Conservation (phyloP, 225 moss, liverwort and hornwort genomes). For the Marchantia polymorpha region DNA sequence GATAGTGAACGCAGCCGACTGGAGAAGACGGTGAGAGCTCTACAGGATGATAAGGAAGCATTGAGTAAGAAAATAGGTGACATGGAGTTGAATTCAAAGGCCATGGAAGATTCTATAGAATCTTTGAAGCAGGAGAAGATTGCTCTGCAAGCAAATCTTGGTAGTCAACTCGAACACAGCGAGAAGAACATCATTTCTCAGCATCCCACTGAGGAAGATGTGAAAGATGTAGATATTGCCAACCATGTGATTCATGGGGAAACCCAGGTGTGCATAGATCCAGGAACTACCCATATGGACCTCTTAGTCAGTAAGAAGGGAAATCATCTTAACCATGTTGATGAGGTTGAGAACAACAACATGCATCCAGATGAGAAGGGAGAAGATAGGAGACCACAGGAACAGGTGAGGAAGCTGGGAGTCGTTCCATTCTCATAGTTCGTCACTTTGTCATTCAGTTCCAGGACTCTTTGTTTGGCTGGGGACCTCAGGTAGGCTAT, state of each 20-base stretch:
- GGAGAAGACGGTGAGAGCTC: conserved; percentile 18
- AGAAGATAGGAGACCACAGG: conserved; percentile 35
- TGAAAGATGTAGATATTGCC: conserved; percentile 40
- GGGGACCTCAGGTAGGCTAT: conserved; percentile 5
- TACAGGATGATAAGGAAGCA: conserved; percentile 34
- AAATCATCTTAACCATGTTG: conserved; percentile 9
- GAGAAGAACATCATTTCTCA: conserved; percentile 33
- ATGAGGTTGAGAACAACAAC: conserved; percentile 27
- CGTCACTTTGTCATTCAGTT: conserved; percentile 10
- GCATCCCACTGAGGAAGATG: conserved; percentile 39
- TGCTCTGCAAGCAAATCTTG: conserved; percentile 23
- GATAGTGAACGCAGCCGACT: conserved; percentile 25
- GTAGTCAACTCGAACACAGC: conserved; percentile 32
- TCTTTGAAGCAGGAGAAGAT: conserved; percentile 32
- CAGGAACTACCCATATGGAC: conserved; percentile 24
- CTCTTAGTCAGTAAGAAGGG: conserved; percentile 28
- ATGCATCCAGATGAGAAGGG: conserved; percentile 36
- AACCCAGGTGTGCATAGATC: conserved; percentile 28
- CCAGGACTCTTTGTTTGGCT: conserved; percentile 17
- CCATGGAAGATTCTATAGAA: conserved; percentile 31
- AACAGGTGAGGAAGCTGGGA: conserved; percentile 37
- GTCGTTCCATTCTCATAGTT: conserved; percentile 16
- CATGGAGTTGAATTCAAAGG: conserved; percentile 22
- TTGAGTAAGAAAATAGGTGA: conserved; percentile 19
- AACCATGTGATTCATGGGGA: conserved; percentile 34